Evolutionary conservation across 768 basidiomycete species (phyloP).

Genomic region (Rhizopogon vinicolor): DNA sequence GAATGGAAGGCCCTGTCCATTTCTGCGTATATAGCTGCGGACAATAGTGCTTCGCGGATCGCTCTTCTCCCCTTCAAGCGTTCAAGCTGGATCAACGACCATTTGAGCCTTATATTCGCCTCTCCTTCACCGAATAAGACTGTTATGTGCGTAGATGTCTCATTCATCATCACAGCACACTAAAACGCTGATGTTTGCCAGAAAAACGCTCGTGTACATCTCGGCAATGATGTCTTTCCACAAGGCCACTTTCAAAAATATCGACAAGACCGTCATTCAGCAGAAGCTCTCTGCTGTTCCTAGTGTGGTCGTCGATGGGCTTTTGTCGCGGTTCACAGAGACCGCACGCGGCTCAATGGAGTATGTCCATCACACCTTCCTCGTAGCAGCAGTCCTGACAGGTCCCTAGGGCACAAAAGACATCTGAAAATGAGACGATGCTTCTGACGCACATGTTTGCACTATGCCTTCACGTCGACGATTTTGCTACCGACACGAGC

Average conservation of each 20-base stretch:
- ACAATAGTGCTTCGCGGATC: conserved; percentile 41
- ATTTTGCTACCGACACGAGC: conserved; percentile 66
- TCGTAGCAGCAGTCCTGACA: background rate
- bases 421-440: conserved; percentile 65
- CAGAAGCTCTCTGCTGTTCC: conserved; percentile 60
- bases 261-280: conserved; percentile 46
- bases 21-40: conserved; percentile 48
- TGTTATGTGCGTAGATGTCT: conserved; percentile 45
- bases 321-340: conserved; percentile 81
- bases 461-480: conserved; percentile 74
- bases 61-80: conserved; percentile 57
- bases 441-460: conserved; percentile 79
- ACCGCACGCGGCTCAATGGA: conserved; percentile 57
- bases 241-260: conserved; percentile 34
- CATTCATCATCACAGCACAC: background rate
- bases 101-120: conserved; percentile 40
- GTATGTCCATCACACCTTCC: conserved; percentile 33
- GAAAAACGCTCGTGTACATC: conserved; percentile 77
- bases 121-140: conserved; percentile 51
- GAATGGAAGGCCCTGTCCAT: conserved; percentile 75
- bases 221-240: conserved; percentile 77
- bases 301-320: conserved; percentile 61
- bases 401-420: conserved; percentile 41
- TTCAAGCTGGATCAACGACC: conserved; percentile 70
- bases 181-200: conserved; percentile 23